Evolutionary conservation across 2,329 filamentous ascomycete species (phyloP).

Genomic region (Fusarium continuum): DNA sequence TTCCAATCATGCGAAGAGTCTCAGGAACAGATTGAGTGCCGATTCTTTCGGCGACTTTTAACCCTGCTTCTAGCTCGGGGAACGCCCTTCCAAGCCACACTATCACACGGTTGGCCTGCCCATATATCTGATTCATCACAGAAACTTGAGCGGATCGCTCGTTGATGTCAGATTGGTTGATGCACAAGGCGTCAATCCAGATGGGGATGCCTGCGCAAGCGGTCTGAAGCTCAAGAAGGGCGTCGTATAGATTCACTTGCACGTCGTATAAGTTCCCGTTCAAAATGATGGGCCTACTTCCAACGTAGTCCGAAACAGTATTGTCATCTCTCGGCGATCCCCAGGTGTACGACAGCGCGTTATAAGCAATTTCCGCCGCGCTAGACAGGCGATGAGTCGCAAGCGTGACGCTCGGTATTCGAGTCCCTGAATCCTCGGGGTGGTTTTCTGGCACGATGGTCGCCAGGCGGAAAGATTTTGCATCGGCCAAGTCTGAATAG

Average conservation of each 20-base stretch:
- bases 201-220: neutral
- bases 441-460: accelerated
- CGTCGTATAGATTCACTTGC: neutral
- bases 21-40: neutral
- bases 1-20: neutral
- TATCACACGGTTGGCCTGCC: neutral
- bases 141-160: slow-evolving; percentile 6
- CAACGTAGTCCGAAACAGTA: accelerated
- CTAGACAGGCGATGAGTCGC: neutral
- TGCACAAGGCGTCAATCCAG: slow-evolving; percentile 7
- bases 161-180: neutral
- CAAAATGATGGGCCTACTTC: accelerated
- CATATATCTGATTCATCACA: neutral
- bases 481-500: neutral
- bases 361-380: neutral
- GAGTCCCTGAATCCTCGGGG: accelerated
- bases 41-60: neutral
- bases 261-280: neutral
- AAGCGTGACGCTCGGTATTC: neutral
- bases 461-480: neutral
- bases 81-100: neutral
- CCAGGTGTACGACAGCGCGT: slow-evolving; percentile 11
- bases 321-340: neutral
- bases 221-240: neutral
- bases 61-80: neutral